Conservation (phyloP, 306 rosid species). For the Crataegus laevigata region DNA sequence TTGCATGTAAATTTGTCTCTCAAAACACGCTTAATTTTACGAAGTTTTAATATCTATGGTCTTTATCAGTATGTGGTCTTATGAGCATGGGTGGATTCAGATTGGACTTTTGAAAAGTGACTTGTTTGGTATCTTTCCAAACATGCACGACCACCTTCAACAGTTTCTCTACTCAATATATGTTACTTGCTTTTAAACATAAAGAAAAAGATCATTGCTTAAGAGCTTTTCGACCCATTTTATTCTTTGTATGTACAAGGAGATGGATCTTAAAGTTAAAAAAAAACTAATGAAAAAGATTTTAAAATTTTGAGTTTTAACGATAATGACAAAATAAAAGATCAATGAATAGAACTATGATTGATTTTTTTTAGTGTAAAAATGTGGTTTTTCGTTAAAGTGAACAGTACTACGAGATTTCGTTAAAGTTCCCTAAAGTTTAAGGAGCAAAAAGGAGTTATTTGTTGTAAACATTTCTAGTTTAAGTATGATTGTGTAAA, state of each 20-base stretch:
- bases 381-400: too few relatives aligned
- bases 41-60: not conserved
- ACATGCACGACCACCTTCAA: conserved; percentile 42
- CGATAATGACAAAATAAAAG: too few relatives aligned
- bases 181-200: conserved; percentile 16
- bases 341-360: too few relatives aligned
- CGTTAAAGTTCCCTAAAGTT: too few relatives aligned
- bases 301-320: too few relatives aligned
- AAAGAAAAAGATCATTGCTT: conserved; percentile 26
- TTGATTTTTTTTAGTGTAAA: too few relatives aligned
- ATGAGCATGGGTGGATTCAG: not conserved
- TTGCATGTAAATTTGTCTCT: not conserved
- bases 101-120: not conserved
- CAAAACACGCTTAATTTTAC: not conserved
- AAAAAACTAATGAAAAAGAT: too few relatives aligned
- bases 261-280: conserved; percentile 12
- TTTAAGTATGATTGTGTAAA: too few relatives aligned
- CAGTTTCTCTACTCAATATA: conserved; percentile 7
- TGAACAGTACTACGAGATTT: too few relatives aligned
- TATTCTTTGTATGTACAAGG: conserved; percentile 14
- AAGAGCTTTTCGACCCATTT: conserved; percentile 31
- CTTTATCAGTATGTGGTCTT: not conserved
- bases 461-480: too few relatives aligned
- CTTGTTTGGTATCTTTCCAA: conserved; percentile 35
- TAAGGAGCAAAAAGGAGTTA: not conserved